A percentile compares a stretch with the other conserved stretches of the same genome.
Conservation (phyloP, 1,284 basidiomycete species). For the Sanguinoderma infundibulare region DNA sequence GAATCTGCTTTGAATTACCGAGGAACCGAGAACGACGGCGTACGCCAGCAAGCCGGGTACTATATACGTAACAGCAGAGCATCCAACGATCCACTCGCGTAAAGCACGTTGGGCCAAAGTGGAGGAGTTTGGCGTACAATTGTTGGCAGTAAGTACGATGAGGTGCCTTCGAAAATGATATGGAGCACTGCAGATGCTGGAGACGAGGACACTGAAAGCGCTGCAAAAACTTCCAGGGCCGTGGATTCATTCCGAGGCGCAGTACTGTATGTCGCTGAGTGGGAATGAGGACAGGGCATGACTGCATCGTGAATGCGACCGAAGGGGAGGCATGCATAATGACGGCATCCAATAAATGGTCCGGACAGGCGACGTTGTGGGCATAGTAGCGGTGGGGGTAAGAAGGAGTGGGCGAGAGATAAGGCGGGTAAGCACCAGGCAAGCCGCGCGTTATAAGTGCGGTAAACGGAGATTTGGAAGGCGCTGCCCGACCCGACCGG, state of each 20-base stretch:
- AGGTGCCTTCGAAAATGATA: too few species aligned
- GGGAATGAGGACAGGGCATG: conserved; percentile 3
- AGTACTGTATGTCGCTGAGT: not conserved
- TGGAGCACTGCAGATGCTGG: too few species aligned
- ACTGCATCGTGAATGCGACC: not conserved
- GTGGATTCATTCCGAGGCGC: not conserved
- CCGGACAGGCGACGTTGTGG: not conserved
- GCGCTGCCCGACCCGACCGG: conserved; percentile 22
- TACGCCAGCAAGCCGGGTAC: too few species aligned
- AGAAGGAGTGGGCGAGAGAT: not conserved
- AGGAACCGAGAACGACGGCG: not conserved
- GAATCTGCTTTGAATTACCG: not conserved
- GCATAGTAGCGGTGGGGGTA: not conserved
- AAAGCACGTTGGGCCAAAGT: not conserved
- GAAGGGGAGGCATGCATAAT: conserved; percentile 1
- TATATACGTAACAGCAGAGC: too few species aligned
- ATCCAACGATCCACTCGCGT: too few species aligned
- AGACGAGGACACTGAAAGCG: not conserved
- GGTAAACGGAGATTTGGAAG: conserved; percentile 8
- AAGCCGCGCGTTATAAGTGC: not conserved
- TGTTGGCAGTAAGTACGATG: not conserved
- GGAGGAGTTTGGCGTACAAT: not conserved
- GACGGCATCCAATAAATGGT: conserved; percentile 8
- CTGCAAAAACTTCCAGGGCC: not conserved
- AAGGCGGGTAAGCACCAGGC: not conserved